phyloP scores from a whole-genome alignment of 148 eudicot genomes.

The Rhododendron simsii region DNA sequence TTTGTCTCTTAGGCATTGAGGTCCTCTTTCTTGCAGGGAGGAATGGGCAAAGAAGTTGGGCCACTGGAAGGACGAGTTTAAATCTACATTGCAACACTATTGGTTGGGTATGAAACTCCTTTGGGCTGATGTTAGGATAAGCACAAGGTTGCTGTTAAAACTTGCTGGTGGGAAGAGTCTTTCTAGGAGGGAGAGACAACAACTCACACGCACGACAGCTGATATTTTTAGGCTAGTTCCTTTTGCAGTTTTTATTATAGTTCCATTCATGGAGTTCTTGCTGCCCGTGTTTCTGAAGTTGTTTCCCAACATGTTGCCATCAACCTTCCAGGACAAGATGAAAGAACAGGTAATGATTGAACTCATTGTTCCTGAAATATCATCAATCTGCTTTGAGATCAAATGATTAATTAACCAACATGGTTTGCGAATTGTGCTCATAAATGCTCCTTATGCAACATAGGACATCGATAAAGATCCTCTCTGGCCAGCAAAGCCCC shows the following conservation, averaged over 20 bases:
- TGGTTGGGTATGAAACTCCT: conserved; percentile 84
- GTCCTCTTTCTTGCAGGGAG: conserved; percentile 38
- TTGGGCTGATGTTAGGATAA: conserved; percentile 74
- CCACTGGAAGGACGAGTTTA: conserved; percentile 82
- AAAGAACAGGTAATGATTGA: conserved; percentile 68
- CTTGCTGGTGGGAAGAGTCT: conserved; percentile 84
- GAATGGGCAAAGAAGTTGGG: conserved; percentile 76
- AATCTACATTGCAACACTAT: conserved; percentile 68
- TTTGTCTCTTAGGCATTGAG: background rate
- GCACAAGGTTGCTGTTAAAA: conserved; percentile 70
- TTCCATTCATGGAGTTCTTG: conserved; percentile 94
- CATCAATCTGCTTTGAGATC: background rate
- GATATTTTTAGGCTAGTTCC: conserved; percentile 94
- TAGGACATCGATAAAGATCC: background rate
- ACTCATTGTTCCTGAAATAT: conserved; percentile 9
- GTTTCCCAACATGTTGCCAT: conserved; percentile 93
- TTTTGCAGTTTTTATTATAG: conserved; percentile 79
- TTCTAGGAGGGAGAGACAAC: conserved; percentile 93
- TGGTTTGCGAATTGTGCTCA: background rate
- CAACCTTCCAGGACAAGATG: conserved; percentile 94
- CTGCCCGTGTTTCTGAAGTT: conserved; percentile 78
- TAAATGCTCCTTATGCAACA: conserved; percentile 5
- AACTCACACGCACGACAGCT: conserved; percentile 88
- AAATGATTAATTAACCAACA: background rate
- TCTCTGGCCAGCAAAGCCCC: background rate